Evolutionary conservation across 192 early-diverging fungal genomes (phyloP).

Genomic region (Umbelopsis sp.): DNA sequence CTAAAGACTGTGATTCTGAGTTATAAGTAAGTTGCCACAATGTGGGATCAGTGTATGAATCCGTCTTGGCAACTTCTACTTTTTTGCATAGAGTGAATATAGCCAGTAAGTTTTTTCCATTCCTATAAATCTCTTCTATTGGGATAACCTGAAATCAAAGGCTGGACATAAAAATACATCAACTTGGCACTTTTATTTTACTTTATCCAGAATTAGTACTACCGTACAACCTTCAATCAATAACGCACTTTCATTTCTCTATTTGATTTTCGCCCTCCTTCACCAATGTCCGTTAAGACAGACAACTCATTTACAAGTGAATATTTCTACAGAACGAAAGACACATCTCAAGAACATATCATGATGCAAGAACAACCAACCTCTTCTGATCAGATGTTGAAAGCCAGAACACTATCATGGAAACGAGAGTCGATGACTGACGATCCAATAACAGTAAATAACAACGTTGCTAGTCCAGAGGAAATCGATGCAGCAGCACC

Average conservation of each 20-base stretch:
- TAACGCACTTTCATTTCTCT: neutral
- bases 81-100: no score
- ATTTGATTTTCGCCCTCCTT: neutral
- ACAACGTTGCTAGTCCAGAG: neutral
- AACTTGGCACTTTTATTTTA: no score
- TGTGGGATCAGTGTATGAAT: no score
- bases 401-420: slow-evolving; percentile 10
- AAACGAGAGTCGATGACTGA: neutral
- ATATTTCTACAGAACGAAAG: neutral
- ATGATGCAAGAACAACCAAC: slow-evolving; percentile 15
- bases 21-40: no score
- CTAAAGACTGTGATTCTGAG: no score
- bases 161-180: no score
- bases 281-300: slow-evolving; percentile 13
- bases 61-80: no score
- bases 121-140: no score
- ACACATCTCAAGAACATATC: slow-evolving; percentile 9
- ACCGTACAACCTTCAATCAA: no score
- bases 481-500: neutral
- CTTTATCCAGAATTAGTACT: no score
- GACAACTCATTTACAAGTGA: neutral
- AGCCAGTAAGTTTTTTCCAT: no score
- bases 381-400: neutral
- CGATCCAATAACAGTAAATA: neutral
- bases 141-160: no score